phyloP scores from a whole-genome alignment of 176 grass and related monocot species.

The Zoysia pacifica region DNA sequence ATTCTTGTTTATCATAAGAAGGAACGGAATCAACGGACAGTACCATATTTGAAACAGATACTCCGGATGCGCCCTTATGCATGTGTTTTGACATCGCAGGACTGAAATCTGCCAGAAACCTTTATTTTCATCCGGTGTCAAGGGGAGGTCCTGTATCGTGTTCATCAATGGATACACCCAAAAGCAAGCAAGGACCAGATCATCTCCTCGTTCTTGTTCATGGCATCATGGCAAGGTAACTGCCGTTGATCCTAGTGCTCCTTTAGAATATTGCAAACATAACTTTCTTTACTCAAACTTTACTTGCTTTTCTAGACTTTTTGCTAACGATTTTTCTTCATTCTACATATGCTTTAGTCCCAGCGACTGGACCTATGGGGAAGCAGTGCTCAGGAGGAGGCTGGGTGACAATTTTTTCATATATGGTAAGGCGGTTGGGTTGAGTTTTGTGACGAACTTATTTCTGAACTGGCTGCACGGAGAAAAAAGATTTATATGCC shows the following conservation, averaged over 20 bases:
- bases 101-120: background rate
- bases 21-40: too few relatives aligned
- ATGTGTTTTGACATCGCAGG: constrained; percentile 6
- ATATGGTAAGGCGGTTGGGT: constrained; percentile 52
- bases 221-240: constrained; percentile 85
- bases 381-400: constrained; percentile 57
- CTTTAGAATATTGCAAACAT: background rate
- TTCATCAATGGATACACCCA: constrained; percentile 38
- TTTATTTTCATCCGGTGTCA: background rate
- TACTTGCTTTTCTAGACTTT: background rate
- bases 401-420: constrained; percentile 72
- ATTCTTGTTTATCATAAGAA: background rate
- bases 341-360: constrained; percentile 47
- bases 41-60: too few relatives aligned
- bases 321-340: constrained; percentile 14
- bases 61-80: background rate
- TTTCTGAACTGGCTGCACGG: background rate
- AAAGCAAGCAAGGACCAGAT: constrained; percentile 57
- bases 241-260: background rate
- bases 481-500: background rate
- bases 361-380: constrained; percentile 78
- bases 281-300: background rate
- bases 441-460: background rate
- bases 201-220: constrained; percentile 92
- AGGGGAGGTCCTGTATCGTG: background rate